phyloP scores from a whole-genome alignment of 2,329 filamentous ascomycete species.

The Pyricularia sp. region DNA sequence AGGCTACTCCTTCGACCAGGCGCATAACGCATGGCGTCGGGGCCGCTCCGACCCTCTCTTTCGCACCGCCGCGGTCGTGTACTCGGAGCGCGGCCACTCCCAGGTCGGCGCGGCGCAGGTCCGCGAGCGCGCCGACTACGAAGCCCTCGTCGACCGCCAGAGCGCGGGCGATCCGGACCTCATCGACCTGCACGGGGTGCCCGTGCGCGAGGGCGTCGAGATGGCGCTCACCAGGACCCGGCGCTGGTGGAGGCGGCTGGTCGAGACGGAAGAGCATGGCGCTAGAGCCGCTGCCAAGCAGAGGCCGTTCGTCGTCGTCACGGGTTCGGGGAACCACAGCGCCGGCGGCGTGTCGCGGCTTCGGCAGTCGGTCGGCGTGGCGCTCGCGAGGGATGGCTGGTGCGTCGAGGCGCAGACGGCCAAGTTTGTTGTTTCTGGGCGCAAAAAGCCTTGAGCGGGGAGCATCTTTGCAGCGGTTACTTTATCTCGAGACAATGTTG shows the following conservation, averaged over 20 bases:
- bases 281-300: conserved; percentile 26
- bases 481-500: not conserved
- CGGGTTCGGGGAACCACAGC: conserved; percentile 69
- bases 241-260: conserved; percentile 61
- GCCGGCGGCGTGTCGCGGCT: conserved; percentile 62
- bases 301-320: conserved; percentile 58
- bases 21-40: conserved; percentile 28
- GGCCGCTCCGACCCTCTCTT: conserved; percentile 60
- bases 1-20: conserved; percentile 20
- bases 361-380: conserved; percentile 66
- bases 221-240: conserved; percentile 58
- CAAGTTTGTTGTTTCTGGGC: conserved; percentile 55
- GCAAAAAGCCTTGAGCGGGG: conserved; percentile 10
- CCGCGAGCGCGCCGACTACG: conserved; percentile 53
- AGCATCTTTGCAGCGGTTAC: not conserved
- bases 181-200: conserved; percentile 80
- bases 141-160: conserved; percentile 54
- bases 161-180: conserved; percentile 42
- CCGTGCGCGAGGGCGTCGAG: conserved; percentile 65
- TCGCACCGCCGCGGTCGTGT: conserved; percentile 63
- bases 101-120: conserved; percentile 42
- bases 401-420: conserved; percentile 62
- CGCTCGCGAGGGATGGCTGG: conserved; percentile 70
- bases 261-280: conserved; percentile 28
- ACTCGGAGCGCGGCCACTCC: conserved; percentile 57